Evolutionary conservation across 192 early-diverging fungal genomes (phyloP).

Genomic region (Geranomyces variabilis): DNA sequence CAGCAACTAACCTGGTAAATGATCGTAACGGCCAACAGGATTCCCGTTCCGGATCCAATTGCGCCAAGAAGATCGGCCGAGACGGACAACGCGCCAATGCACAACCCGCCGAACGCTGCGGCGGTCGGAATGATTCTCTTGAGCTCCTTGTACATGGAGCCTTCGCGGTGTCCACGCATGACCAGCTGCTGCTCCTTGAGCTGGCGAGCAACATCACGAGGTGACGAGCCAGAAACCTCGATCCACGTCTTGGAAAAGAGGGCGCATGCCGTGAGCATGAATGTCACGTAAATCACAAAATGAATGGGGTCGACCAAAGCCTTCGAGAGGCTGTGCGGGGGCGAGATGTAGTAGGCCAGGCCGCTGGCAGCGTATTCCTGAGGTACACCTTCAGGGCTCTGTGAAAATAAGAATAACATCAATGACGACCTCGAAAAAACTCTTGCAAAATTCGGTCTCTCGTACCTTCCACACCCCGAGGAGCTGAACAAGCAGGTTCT

Average conservation of each 20-base stretch:
- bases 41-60: slow-evolving; percentile 99
- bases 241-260: slow-evolving; percentile 99
- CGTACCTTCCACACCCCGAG: slow-evolving; percentile 90
- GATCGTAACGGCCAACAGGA: slow-evolving; percentile 96
- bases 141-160: slow-evolving; percentile 99
- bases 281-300: slow-evolving; percentile 89
- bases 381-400: slow-evolving; percentile 92
- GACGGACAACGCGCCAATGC: slow-evolving; percentile 93
- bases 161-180: slow-evolving; percentile 91
- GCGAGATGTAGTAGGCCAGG: slow-evolving; percentile 98
- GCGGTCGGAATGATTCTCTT: slow-evolving; percentile 98
- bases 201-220: slow-evolving; percentile 96
- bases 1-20: slow-evolving; percentile 80
- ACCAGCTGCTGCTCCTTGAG: slow-evolving; percentile 97
- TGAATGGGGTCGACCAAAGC: slow-evolving; percentile 93
- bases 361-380: slow-evolving; percentile 93
- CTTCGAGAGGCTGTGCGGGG: slow-evolving; percentile 82
- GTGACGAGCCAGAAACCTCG: slow-evolving; percentile 96
- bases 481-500: slow-evolving; percentile 89
- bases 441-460: no score
- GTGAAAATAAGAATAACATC: not conserved
- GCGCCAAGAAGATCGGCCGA: slow-evolving; percentile 95
- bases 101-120: slow-evolving; percentile 95
- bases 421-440: not conserved
- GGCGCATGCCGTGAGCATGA: slow-evolving; percentile 95